Percentiles rank a stretch among this genome's conserved stretches.
Evolutionary conservation across 495 filamentous ascomycete species (phyloP).

Genomic region (Pseudevernia furfuracea): DNA sequence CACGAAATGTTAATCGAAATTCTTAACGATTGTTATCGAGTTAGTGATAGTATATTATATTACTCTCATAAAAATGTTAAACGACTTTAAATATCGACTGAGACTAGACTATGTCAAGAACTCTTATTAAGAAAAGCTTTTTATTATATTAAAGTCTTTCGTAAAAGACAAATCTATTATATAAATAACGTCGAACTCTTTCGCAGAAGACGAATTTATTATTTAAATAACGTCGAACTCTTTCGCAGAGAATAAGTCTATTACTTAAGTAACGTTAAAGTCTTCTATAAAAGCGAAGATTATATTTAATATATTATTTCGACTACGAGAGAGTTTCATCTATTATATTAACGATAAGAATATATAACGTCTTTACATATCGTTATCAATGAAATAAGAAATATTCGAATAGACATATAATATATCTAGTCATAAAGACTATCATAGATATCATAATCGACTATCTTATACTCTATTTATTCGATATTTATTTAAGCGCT

Average conservation of each 20-base stretch:
- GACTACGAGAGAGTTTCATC: background rate
- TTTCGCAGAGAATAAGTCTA: no score
- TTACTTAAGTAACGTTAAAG: background rate
- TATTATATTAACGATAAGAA: background rate
- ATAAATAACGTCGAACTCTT: no score
- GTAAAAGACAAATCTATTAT: background rate
- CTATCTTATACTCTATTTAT: slow-evolving; percentile 8
- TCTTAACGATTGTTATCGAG: background rate
- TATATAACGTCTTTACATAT: background rate
- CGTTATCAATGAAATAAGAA: background rate
- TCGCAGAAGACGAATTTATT: no score
- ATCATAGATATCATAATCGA: background rate
- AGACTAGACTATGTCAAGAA: background rate
- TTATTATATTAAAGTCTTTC: background rate
- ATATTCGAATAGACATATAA: background rate
- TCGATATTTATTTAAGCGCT: background rate
- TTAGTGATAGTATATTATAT: slow-evolving; percentile 1
- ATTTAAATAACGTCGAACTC: no score
- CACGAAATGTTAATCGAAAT: background rate
- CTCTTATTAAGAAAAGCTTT: background rate
- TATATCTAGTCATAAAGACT: background rate
- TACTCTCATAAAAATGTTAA: background rate
- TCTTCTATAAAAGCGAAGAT: no score
- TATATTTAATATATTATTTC: no score
- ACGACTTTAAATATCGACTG: background rate